Percentiles rank a stretch among this genome's conserved stretches.
phyloP scores from a whole-genome alignment of 1,139 yeast genomes.

The Hyphopichia buzzinii region DNA sequence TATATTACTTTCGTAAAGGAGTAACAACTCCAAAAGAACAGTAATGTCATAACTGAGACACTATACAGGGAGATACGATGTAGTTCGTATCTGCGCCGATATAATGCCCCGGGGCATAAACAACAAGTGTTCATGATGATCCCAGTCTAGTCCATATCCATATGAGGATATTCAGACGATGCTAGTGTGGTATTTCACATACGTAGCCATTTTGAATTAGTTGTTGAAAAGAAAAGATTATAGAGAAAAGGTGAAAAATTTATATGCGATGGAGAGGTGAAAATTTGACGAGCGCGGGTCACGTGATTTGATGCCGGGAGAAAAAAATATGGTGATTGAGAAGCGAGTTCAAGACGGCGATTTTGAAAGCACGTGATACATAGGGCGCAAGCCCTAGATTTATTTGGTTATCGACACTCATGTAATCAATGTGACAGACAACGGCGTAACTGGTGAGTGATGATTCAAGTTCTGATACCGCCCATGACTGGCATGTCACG shows the following conservation, averaged over 20 bases:
- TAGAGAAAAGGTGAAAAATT: conserved; percentile 6
- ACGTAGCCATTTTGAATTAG: conserved; percentile 17
- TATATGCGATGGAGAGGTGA: not conserved
- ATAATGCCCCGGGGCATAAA: conserved; percentile 2
- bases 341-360: no score
- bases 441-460: no score
- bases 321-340: no score
- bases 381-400: not conserved
- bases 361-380: not conserved
- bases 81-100: conserved; percentile 2
- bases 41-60: conserved; percentile 6
- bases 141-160: not conserved
- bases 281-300: not conserved
- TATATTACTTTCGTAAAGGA: conserved; percentile 5
- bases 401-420: no score
- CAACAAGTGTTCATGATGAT: not conserved
- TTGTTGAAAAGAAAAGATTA: conserved; percentile 2
- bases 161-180: not conserved
- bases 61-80: conserved; percentile 2
- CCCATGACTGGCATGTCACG: no score
- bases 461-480: no score
- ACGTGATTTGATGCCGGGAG: not conserved
- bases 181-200: conserved; percentile 9
- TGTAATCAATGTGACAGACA: no score
- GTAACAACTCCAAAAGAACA: conserved; percentile 3